phyloP scores from a whole-genome alignment of 495 filamentous ascomycete species.

The Aspergillus carlsbadensis region DNA sequence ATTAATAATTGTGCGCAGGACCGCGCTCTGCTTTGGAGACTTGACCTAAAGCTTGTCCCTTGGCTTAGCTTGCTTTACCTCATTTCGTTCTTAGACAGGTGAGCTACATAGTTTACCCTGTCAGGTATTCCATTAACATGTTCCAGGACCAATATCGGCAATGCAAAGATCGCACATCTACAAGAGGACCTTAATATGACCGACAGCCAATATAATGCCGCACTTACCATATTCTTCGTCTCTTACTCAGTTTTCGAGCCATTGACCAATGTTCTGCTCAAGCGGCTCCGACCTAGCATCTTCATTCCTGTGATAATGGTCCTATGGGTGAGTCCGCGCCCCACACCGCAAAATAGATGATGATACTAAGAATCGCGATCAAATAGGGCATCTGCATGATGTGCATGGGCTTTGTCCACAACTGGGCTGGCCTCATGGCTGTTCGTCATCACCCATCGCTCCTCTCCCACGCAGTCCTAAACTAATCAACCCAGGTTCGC shows the following conservation, averaged over 20 bases:
- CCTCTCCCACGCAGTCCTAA: neutral
- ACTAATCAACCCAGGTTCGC: slow-evolving; percentile 39
- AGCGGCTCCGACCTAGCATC: slow-evolving; percentile 69
- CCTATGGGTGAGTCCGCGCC: slow-evolving; percentile 41
- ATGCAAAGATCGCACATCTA: slow-evolving; percentile 80
- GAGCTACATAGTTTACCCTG: no score
- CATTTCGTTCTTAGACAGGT: slow-evolving; percentile 77
- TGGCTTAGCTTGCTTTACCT: slow-evolving; percentile 87
- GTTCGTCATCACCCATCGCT: slow-evolving; percentile 27
- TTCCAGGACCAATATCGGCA: slow-evolving; percentile 72
- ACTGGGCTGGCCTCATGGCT: slow-evolving; percentile 76
- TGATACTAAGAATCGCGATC: neutral
- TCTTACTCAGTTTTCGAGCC: slow-evolving; percentile 89
- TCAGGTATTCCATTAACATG: slow-evolving; percentile 15
- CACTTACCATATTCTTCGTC: slow-evolving; percentile 86
- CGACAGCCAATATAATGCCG: slow-evolving; percentile 69
- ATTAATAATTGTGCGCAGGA: slow-evolving; percentile 48
- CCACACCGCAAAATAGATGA: neutral
- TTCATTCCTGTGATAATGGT: slow-evolving; percentile 63
- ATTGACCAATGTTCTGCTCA: slow-evolving; percentile 83
- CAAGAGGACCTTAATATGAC: slow-evolving; percentile 62
- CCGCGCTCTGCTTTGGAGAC: slow-evolving; percentile 63
- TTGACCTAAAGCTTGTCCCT: slow-evolving; percentile 71
- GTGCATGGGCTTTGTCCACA: slow-evolving; percentile 77
- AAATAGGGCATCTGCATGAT: slow-evolving; percentile 77